Evolutionary conservation across 352 stramenopile genomes (phyloP).

Genomic region (Ophiocytium majus): DNA sequence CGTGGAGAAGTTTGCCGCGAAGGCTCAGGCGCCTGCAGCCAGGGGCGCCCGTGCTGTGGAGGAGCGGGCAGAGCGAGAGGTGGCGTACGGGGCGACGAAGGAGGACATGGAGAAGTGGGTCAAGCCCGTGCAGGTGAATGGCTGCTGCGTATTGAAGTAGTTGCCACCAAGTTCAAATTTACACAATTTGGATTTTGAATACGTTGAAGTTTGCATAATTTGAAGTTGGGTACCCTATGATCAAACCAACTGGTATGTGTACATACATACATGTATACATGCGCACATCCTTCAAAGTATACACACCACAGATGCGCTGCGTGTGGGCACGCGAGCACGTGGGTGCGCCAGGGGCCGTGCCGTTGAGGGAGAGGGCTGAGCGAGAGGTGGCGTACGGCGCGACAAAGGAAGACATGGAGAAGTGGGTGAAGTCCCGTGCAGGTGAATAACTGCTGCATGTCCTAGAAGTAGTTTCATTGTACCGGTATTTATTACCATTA

Average conservation of each 20-base stretch:
- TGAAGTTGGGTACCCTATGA: too few species aligned
- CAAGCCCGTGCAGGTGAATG: slow-evolving; percentile 40
- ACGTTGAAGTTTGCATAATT: too few species aligned
- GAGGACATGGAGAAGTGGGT: slow-evolving; percentile 47
- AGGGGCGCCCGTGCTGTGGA: slow-evolving; percentile 27
- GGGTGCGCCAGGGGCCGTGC: too few species aligned
- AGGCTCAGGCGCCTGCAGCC: slow-evolving; percentile 29
- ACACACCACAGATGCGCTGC: too few species aligned
- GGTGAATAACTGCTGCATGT: slow-evolving; percentile 10
- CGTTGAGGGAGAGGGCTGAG: slow-evolving; percentile 37
- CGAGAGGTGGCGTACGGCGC: slow-evolving; percentile 39
- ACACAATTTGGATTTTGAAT: too few species aligned
- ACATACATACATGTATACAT: too few species aligned
- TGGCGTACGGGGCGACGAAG: slow-evolving; percentile 31
- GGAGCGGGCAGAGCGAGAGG: slow-evolving; percentile 36
- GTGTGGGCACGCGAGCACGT: too few species aligned
- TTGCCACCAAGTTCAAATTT: too few species aligned
- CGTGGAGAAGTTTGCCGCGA: slow-evolving; percentile 28
- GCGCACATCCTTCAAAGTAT: too few species aligned
- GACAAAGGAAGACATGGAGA: slow-evolving; percentile 34
- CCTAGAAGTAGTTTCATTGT: too few species aligned
- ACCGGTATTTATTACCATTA: too few species aligned
- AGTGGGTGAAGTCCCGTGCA: slow-evolving; percentile 47
- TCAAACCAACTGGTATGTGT: too few species aligned
- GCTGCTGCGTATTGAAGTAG: background rate